Conservation (phyloP, 306 rosid genomes). For the Oxytropis ochrocephala region DNA sequence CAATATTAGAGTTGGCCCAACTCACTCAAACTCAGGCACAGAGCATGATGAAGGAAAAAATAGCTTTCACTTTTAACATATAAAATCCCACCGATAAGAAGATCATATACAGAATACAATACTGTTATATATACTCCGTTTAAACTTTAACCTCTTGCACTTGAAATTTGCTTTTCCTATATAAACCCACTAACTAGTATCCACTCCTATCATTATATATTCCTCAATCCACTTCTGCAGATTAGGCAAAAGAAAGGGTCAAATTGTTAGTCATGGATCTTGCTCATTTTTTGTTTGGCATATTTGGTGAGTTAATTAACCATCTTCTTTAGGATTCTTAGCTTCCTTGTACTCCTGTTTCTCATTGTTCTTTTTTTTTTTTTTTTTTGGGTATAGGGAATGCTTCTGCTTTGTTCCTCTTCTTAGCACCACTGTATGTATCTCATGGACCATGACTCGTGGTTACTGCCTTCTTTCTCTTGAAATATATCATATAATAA, state of each 20-base stretch:
- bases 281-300: slow-evolving; percentile 63
- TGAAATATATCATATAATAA: too few relatives aligned
- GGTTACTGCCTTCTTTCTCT: neutral
- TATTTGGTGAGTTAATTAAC: slow-evolving; percentile 55
- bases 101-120: slow-evolving; percentile 10
- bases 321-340: neutral
- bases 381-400: slow-evolving; percentile 46
- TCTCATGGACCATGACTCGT: too few relatives aligned
- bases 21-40: neutral
- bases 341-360: neutral
- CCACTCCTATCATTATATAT: neutral
- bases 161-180: slow-evolving; percentile 20
- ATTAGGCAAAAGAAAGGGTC: neutral
- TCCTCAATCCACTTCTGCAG: neutral
- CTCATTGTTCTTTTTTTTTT: neutral
- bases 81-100: neutral
- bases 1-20: neutral
- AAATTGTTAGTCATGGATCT: slow-evolving; percentile 38
- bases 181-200: slow-evolving; percentile 11
- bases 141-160: neutral
- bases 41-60: neutral
- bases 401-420: slow-evolving; percentile 86
- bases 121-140: neutral
- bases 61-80: neutral
- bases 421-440: slow-evolving; percentile 77